Percentiles rank a stretch among this genome's conserved stretches.
phyloP scores from a whole-genome alignment of 257 asterid species.

The Solanum medicagineum region DNA sequence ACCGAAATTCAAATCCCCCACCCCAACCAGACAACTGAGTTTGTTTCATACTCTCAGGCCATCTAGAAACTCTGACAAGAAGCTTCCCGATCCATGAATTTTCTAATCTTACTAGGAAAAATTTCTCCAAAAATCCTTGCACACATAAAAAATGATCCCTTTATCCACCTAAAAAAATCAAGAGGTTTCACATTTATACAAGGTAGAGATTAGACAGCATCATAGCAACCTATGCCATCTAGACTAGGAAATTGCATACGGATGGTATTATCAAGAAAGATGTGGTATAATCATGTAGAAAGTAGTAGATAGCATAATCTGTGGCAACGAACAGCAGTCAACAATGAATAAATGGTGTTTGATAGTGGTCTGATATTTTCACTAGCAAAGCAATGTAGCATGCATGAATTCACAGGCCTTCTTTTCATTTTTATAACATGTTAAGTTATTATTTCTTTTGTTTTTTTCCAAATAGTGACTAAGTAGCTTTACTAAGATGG shows the following conservation, averaged over 20 bases:
- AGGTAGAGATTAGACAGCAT: background rate
- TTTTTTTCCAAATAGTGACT: background rate
- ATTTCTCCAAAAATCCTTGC: background rate
- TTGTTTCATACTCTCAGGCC: background rate
- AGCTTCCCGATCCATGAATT: background rate
- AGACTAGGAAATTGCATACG: background rate
- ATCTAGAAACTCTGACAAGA: background rate
- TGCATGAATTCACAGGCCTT: background rate
- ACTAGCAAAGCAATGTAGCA: background rate
- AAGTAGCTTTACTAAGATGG: background rate
- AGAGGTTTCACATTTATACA: background rate
- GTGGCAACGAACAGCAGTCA: background rate
- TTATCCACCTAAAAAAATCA: background rate
- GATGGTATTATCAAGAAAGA: background rate
- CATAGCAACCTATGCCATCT: background rate
- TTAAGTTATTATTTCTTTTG: background rate
- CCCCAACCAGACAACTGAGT: background rate
- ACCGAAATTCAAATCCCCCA: background rate
- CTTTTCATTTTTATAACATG: background rate
- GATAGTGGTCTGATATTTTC: background rate
- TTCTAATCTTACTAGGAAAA: background rate
- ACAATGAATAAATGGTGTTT: background rate
- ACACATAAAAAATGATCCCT: background rate
- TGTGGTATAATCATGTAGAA: background rate
- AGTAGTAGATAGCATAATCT: background rate